Conservation (phyloP, 73 alveolate genomes). For the Symbiodinium natans region DNA sequence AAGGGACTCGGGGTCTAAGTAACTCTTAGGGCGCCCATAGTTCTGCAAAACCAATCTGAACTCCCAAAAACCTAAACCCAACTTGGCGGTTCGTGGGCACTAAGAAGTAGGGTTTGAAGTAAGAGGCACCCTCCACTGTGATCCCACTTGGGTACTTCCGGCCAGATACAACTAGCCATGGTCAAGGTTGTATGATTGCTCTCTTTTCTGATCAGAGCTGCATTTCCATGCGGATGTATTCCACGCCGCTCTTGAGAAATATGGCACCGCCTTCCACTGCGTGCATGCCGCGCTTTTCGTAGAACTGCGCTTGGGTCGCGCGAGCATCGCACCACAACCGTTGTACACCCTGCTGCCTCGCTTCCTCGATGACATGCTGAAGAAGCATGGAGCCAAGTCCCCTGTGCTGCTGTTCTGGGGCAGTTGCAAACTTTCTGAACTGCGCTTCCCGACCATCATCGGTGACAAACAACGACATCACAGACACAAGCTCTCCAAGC, state of each 20-base stretch:
- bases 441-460: conserved; percentile 19
- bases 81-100: no score
- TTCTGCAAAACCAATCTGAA: no score
- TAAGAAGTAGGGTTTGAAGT: no score
- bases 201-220: no score
- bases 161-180: no score
- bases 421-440: conserved; percentile 24
- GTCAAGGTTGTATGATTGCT: no score
- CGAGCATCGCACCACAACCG: conserved; percentile 26
- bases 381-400: conserved; percentile 9
- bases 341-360: background rate
- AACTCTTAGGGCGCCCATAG: no score
- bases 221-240: conserved; percentile 3
- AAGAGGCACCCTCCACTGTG: no score
- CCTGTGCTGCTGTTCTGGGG: background rate
- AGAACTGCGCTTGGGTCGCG: background rate
- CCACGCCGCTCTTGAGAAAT: conserved; percentile 13
- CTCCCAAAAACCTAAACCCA: no score
- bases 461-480: background rate
- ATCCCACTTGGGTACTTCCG: no score
- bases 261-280: background rate
- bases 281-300: conserved; percentile 6
- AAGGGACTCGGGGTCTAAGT: no score
- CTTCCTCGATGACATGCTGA: background rate
- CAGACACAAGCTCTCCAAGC: background rate